These are phyloP conservation scores for Knufia petricola DNA, from an alignment of 2,329 filamentous ascomycete genomes.

Conservation along the genomic window DNA sequence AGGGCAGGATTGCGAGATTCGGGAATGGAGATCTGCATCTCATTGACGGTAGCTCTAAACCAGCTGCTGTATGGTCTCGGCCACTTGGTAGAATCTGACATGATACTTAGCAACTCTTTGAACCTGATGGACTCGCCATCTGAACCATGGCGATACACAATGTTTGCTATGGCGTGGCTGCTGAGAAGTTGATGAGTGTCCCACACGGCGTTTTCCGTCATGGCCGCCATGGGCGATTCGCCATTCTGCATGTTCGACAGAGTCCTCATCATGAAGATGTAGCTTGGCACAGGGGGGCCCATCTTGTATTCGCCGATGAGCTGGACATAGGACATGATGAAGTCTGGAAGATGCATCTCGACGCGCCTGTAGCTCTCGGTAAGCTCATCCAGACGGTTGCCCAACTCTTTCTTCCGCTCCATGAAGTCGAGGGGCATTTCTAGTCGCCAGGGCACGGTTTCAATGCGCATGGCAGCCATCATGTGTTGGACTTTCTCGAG, in stretches of 20 bases:
- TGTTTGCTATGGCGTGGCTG: slow-evolving; percentile 1
- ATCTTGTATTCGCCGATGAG: slow-evolving; percentile 12
- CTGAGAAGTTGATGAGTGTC: background rate
- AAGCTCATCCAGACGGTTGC: slow-evolving; percentile 10
- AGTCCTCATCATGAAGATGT: slow-evolving; percentile 14
- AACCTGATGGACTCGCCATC: background rate
- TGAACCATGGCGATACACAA: slow-evolving; percentile 1
- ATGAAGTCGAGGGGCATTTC: background rate
- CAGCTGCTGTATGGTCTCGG: slow-evolving; percentile 10
- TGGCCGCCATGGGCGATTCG: slow-evolving; percentile 14
- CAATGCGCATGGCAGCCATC: background rate
- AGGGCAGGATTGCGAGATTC: slow-evolving; percentile 11
- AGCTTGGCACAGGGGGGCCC: slow-evolving; percentile 13
- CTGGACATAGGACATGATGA: slow-evolving; percentile 15
- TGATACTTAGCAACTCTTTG: background rate
- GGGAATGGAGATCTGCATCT: slow-evolving; percentile 17
- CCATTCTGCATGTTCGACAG: slow-evolving; percentile 16
- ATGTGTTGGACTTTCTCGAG: background rate
- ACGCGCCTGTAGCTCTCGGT: slow-evolving; percentile 12
- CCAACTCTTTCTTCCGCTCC: slow-evolving; percentile 8
- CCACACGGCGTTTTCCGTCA: slow-evolving; percentile 5
- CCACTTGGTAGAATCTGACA: background rate
- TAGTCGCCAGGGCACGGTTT: background rate
- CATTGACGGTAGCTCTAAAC: slow-evolving; percentile 14
- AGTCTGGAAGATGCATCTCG: slow-evolving; percentile 11